Conservation (phyloP, 441 rosid genomes). For the Flueggea neowawraea region DNA sequence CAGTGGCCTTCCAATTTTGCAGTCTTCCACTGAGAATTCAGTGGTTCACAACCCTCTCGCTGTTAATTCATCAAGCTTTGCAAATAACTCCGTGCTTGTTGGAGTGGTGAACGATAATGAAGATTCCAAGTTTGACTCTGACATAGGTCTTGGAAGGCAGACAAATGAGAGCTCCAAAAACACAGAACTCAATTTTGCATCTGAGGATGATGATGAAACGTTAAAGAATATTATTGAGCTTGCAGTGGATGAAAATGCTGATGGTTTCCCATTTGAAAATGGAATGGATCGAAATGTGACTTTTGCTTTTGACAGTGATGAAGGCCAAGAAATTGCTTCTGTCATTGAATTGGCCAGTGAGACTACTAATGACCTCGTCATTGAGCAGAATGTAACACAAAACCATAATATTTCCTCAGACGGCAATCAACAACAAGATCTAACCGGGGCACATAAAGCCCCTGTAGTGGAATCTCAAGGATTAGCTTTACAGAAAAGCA, state of each 20-base stretch:
- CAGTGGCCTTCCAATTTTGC: slow-evolving; percentile 14
- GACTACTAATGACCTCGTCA: slow-evolving; percentile 12
- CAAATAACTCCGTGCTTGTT: slow-evolving; percentile 17
- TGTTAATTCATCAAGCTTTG: slow-evolving; percentile 3
- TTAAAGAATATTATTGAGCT: slow-evolving; percentile 15
- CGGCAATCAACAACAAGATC: slow-evolving; percentile 14
- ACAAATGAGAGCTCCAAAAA: slow-evolving; percentile 6
- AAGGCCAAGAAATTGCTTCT: slow-evolving; percentile 27
- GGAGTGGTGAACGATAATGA: slow-evolving; percentile 23
- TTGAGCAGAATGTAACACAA: slow-evolving; percentile 26
- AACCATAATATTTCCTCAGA: slow-evolving; percentile 15
- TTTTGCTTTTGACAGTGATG: slow-evolving; percentile 22
- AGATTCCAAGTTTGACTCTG: slow-evolving; percentile 15
- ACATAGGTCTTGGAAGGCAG: slow-evolving; percentile 9
- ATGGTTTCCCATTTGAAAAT: slow-evolving; percentile 17
- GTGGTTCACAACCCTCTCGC: slow-evolving; percentile 59
- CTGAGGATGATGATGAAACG: slow-evolving; percentile 18
- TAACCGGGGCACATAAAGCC: slow-evolving; percentile 17
- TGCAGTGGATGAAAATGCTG: slow-evolving; percentile 20
- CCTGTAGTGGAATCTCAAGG: slow-evolving; percentile 11
- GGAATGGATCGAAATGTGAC: slow-evolving; percentile 20
- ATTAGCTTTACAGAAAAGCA: slow-evolving; percentile 7
- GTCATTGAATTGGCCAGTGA: slow-evolving; percentile 23
- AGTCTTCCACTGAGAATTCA: slow-evolving; percentile 36
- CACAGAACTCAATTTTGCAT: slow-evolving; percentile 7